These are phyloP conservation scores for Lentithecium fluviatile DNA, from an alignment of 495 filamentous ascomycete species.

Conservation along the genomic window DNA sequence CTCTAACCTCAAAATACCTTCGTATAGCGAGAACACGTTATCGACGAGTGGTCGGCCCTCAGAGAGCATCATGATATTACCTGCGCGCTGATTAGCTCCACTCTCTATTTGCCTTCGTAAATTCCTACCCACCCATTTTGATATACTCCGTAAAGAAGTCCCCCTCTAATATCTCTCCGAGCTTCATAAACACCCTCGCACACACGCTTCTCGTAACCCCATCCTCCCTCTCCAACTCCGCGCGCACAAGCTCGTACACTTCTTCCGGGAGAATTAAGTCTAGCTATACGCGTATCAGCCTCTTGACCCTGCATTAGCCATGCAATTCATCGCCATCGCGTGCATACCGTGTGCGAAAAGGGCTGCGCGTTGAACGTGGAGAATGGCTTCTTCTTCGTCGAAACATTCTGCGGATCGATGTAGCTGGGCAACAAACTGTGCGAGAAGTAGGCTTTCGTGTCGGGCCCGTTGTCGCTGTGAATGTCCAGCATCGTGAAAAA, in stretches of 20 bases:
- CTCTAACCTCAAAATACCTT: slow-evolving; percentile 75
- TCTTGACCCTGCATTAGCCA: background rate
- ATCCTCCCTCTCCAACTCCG: slow-evolving; percentile 50
- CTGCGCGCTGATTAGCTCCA: slow-evolving; percentile 46
- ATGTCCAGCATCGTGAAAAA: slow-evolving; percentile 20
- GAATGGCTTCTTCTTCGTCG: slow-evolving; percentile 72
- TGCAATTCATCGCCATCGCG: background rate
- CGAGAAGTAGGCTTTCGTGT: slow-evolving; percentile 72
- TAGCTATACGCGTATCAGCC: slow-evolving; percentile 50
- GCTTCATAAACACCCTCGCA: slow-evolving; percentile 70
- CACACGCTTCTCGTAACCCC: slow-evolving; percentile 49
- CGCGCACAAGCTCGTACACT: slow-evolving; percentile 56
- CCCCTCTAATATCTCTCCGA: slow-evolving; percentile 66
- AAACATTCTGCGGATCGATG: slow-evolving; percentile 67
- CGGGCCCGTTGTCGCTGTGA: slow-evolving; percentile 10
- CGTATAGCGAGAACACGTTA: slow-evolving; percentile 69
- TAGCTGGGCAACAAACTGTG: slow-evolving; percentile 61
- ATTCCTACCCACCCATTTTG: slow-evolving; percentile 64
- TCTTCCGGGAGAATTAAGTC: slow-evolving; percentile 75
- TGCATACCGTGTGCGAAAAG: slow-evolving; percentile 72
- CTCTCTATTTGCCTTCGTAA: background rate
- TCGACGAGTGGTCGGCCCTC: slow-evolving; percentile 78
- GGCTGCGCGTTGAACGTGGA: slow-evolving; percentile 62
- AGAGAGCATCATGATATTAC: slow-evolving; percentile 87
- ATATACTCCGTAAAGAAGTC: slow-evolving; percentile 87